A percentile compares a stretch with the other conserved stretches of the same genome.
phyloP scores from a whole-genome alignment of 1,284 basidiomycete species.

The Cryptococcus amylolentus region DNA sequence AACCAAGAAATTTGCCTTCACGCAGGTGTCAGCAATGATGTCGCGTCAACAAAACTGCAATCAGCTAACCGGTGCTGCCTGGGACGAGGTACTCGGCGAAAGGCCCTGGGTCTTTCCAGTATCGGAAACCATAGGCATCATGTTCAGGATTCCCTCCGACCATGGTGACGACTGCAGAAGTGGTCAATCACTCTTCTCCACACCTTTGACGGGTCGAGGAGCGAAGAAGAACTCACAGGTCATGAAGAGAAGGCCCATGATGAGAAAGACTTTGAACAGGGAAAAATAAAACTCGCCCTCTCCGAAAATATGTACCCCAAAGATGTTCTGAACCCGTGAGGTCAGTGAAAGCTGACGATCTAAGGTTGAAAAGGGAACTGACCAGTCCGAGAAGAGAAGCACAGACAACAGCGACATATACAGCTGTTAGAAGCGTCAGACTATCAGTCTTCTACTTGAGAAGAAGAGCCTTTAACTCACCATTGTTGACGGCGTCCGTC shows the following conservation, averaged over 20 bases:
- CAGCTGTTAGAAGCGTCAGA: neutral
- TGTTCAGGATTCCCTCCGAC: conserved; percentile 63
- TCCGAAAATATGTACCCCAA: conserved; percentile 12
- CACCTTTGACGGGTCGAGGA: conserved; percentile 61
- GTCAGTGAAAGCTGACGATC: neutral
- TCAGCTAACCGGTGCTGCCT: conserved; percentile 28
- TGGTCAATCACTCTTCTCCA: conserved; percentile 24
- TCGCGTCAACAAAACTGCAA: conserved; percentile 25
- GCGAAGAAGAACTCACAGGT: conserved; percentile 52
- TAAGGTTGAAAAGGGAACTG: neutral
- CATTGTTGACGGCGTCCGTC: conserved; percentile 9
- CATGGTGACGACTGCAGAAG: conserved; percentile 57
- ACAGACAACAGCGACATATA: neutral
- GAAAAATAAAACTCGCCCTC: conserved; percentile 20
- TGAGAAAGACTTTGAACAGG: conserved; percentile 15
- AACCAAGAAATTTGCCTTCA: conserved; percentile 20
- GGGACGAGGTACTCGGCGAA: conserved; percentile 41
- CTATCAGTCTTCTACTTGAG: neutral
- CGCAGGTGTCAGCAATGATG: conserved; percentile 4
- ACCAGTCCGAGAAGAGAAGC: neutral
- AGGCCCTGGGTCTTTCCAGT: conserved; percentile 66
- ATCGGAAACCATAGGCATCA: conserved; percentile 53
- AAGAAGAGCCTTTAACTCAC: conserved; percentile 6
- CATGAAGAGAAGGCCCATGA: neutral
- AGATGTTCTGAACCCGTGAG: conserved; percentile 4